Base-by-base conservation (phyloP, 2,329 filamentous ascomycete genomes). In the Colletotrichum tamarilloi region DNA sequence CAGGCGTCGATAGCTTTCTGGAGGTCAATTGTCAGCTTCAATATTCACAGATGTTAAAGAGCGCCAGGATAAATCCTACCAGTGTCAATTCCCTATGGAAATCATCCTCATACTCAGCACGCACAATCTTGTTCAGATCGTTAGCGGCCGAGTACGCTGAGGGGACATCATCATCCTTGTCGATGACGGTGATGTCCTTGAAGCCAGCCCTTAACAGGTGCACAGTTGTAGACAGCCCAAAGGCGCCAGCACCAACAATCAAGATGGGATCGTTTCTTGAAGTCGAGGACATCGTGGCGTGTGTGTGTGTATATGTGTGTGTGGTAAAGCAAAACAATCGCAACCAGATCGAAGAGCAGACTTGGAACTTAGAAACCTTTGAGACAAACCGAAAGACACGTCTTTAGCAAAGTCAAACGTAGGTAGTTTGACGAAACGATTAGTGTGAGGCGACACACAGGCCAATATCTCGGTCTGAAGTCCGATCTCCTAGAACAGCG, bases 51-150 rank as follows among this genome's bases (percentile, higher is more conserved):
- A 8, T n/a, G 4, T 53, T 35, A 42, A n/a, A 26, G 22, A 28
- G 26, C 26, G 26, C 4, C 26, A 28, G 26, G 26, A 6, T 28
- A 28, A 28, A 28, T 66, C 83, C 71, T 79, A 88, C 87, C 66
- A 90, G 80, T 1, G 88, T 85, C 56, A 90, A 77, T 2, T 89
- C 82, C 0, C 88, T 87, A 71, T 91, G 91, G 68, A 89, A 89
- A 0, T 83, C 81, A 71, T 90, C 88, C 74, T 89, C 87, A 71
- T 91, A 91, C 75, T 91, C 88, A 5, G 86, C 88, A 2, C 89
- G 84, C 42, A 91, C 82, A 68, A 91, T 91, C 79, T 92, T 92
- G 78, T 91, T 92, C 28, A 91, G 77, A 75, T 92, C 89, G 72
- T 90, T 89, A 24, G 85, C 89, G 0, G 89, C 90, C 0, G 90